Evolutionary conservation across 257 asterid species (phyloP), one percentile per base, ranked within the genome.

Genomic region (Parsonsia alboflavescens): DNA sequence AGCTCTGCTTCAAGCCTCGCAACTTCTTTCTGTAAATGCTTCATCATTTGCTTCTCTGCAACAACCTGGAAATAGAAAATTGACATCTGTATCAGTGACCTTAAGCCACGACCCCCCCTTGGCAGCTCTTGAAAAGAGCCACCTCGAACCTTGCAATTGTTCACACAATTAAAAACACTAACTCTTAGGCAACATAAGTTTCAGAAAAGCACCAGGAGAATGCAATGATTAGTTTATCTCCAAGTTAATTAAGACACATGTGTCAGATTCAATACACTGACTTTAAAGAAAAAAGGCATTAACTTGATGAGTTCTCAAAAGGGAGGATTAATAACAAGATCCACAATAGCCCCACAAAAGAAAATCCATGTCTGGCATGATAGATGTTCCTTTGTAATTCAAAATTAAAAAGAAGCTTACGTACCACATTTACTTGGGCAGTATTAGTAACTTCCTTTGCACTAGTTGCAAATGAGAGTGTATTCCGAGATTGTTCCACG

Each of bases 391-490:
- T 41, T 22, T 15, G 16, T 19, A n/a, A 24, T 15, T 30, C 70
- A 39, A 21, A 22, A 68, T 58, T 59, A 21, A 67, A 63, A 56
- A 28, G 19, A 46, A 24, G 48, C 64, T 59, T 62, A 75, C 86
- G 68, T 87, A 91, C 98, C 98, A 92, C 89, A 90, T 95, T 95
- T 39, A 95, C 99, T 88, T 82, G 95, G 72, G 96, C 97, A 81
- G 53, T 90, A 76, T 91, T 89, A 65, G 90, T 90, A 73, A 95
- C 99, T 83, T 95, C 97, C 86, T 90, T 95, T 68, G 99, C 99
- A 83, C 90, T 95, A 33, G 90, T 92, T 42, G 98, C 99, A 81
- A 95, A 95, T 58, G 80, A 75, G 76, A 92, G 91, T 1, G 97
- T 95, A 80, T 92, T 92, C 73, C 99, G 84, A 24, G 98, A 92